Evolutionary conservation across 257 asterid genomes (phyloP).

Genomic region (Ligustrum vulgare): DNA sequence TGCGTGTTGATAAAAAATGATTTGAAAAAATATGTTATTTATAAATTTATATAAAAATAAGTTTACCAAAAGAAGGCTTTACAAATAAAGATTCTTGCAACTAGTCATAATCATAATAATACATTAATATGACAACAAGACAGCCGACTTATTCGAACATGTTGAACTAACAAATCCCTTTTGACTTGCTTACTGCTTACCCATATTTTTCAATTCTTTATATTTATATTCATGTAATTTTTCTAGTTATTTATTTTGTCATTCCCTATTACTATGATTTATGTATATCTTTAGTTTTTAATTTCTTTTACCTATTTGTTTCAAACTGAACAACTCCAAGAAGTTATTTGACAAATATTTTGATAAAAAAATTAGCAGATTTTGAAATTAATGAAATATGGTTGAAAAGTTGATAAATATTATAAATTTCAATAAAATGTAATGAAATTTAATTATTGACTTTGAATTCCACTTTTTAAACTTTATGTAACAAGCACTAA

Average conservation of each 20-base stretch:
- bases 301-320: neutral
- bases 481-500: no score
- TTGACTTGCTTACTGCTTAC: conserved; percentile 10
- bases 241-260: neutral
- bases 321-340: neutral
- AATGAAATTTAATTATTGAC: no score
- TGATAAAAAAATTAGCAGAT: no score
- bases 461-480: no score
- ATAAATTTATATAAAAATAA: no score
- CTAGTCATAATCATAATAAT: neutral
- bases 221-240: neutral
- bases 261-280: neutral
- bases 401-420: no score
- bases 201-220: neutral
- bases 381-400: no score
- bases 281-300: no score
- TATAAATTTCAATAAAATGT: no score
- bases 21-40: no score
- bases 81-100: neutral
- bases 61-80: neutral
- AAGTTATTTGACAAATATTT: no score
- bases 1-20: no score
- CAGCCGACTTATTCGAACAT: neutral
- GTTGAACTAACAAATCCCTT: neutral
- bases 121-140: neutral